Evolutionary conservation across 805 yeast species (phyloP).

Genomic region (Suhomyces sp.): DNA sequence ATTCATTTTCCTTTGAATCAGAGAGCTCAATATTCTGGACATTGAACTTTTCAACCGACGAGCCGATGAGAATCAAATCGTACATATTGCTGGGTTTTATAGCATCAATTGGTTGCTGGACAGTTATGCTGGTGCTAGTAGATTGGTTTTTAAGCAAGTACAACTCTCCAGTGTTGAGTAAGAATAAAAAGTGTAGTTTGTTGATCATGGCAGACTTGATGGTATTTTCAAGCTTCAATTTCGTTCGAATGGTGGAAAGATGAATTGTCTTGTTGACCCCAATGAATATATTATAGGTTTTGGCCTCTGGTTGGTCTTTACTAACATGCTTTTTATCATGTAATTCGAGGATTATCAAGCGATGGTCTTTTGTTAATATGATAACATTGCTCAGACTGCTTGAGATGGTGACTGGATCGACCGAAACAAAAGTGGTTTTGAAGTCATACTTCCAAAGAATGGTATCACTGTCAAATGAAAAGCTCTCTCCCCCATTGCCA

Average conservation of each 20-base stretch:
- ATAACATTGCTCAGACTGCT: conserved; percentile 15
- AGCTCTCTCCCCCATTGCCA: conserved; percentile 30
- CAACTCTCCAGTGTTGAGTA: conserved; percentile 38
- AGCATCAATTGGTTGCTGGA: conserved; percentile 5
- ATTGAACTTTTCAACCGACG: conserved; percentile 32
- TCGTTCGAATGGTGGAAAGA: conserved; percentile 29
- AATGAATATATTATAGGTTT: conserved; percentile 26
- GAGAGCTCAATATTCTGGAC: conserved; percentile 21
- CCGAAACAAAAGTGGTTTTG: conserved; percentile 19
- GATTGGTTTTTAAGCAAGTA: conserved; percentile 34
- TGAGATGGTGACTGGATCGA: conserved; percentile 13
- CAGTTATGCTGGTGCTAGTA: conserved; percentile 1
- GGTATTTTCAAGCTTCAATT: conserved; percentile 21
- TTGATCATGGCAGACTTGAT: conserved; percentile 24
- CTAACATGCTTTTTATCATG: conserved; percentile 8
- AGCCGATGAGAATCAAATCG: conserved; percentile 30
- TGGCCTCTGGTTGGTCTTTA: conserved; percentile 2
- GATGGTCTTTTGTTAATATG: conserved; percentile 28
- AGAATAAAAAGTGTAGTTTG: conserved; percentile 32
- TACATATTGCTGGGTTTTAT: conserved; percentile 27
- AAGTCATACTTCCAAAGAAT: conserved; percentile 40
- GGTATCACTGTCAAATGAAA: conserved; percentile 36
- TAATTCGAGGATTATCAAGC: conserved; percentile 27
- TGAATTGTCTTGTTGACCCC: conserved; percentile 32
- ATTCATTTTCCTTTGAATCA: conserved; percentile 1